Conservation (phyloP, 2,329 filamentous ascomycete species). For the Ceratocystis variospora region DNA sequence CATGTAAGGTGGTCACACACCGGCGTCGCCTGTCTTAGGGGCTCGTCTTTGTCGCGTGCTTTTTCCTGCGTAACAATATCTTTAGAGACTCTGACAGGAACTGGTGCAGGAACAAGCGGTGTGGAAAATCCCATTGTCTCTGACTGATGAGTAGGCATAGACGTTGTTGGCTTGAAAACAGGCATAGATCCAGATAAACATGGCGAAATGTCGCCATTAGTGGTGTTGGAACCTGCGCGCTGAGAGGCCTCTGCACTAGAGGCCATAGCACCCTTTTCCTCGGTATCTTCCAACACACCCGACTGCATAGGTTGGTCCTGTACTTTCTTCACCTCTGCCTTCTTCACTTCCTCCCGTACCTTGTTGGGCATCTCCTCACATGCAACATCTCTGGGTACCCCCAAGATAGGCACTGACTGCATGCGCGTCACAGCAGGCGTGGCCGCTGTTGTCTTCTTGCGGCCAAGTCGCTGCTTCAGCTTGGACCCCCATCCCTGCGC, state of each 20-base stretch:
- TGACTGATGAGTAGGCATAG: not conserved
- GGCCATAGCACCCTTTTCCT: not conserved
- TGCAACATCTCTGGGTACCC: not conserved
- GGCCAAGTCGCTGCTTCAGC: conserved; percentile 7
- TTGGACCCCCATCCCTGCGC: conserved; percentile 12
- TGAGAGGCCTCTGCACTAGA: not conserved
- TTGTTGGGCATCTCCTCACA: not conserved
- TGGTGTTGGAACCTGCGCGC: not conserved
- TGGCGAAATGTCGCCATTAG: not conserved
- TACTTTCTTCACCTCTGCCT: not conserved
- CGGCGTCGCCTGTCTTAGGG: not conserved
- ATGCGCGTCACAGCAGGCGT: not conserved
- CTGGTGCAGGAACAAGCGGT: not conserved
- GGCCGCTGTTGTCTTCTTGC: not conserved
- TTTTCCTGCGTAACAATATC: not conserved
- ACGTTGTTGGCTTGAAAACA: not conserved
- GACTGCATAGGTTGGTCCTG: not conserved
- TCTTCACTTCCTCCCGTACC: not conserved
- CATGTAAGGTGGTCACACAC: not conserved
- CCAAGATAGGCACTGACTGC: conserved; percentile 1
- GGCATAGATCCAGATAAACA: not conserved
- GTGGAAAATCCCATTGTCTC: not conserved
- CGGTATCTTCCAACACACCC: not conserved
- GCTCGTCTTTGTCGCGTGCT: not conserved
- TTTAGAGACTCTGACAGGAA: not conserved